Base-by-base conservation (phyloP, 139 green algal genomes). In the Tetradesmus lagerheimii region DNA sequence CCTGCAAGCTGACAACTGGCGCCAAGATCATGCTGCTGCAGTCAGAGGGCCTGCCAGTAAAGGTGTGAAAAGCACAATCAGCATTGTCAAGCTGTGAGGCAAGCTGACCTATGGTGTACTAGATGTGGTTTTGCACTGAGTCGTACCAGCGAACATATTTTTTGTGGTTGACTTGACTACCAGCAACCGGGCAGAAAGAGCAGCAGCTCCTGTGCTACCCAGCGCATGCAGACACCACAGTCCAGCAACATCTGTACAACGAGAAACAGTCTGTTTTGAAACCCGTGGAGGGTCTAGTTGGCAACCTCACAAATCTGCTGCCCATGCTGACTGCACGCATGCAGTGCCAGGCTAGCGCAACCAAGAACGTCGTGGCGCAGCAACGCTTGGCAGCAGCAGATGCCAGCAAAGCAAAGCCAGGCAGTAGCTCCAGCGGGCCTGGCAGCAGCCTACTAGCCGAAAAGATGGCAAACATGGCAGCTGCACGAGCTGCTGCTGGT, bases 11-110 rank as follows among this genome's bases (percentile, higher is more conserved):
- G 0, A 74, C 31, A 1, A 34, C 92, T 1, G 93, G 91, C 1
- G 83, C 93, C n/a, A 97, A 96, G 87, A 62, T 97, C 1, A 97
- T 97, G 95, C 91, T 97, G 34, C 90, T 97, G 74, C 83, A 92
- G 0, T 88, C 71, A 0, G 84, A 90, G 35, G 47, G 91, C 38
- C 78, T 80, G 20, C 62, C 80, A 64, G 38, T 37, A 14, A 88
- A 78, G 64, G 62, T 84, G 29, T 37, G 77, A 67, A 8, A 6
- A 12, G 82, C 35, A 79, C 4, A 23, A 14, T 9, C 79, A 85
- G 79, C 43, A 71, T 5, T 25, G 29, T 14, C 38, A 18, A 79
- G 18, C 35, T 83, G 15, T 0, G n/a, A n/a, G n/a, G n/a, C n/a
- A n/a, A n/a, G n/a, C n/a, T n/a, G n/a, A n/a, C n/a, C n/a, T n/a